A percentile compares a stretch with the other conserved stretches of the same genome.
These are phyloP conservation scores for Aspergillus transmontanensis DNA, from an alignment of 2,329 filamentous ascomycete species.

Conservation along the genomic window DNA sequence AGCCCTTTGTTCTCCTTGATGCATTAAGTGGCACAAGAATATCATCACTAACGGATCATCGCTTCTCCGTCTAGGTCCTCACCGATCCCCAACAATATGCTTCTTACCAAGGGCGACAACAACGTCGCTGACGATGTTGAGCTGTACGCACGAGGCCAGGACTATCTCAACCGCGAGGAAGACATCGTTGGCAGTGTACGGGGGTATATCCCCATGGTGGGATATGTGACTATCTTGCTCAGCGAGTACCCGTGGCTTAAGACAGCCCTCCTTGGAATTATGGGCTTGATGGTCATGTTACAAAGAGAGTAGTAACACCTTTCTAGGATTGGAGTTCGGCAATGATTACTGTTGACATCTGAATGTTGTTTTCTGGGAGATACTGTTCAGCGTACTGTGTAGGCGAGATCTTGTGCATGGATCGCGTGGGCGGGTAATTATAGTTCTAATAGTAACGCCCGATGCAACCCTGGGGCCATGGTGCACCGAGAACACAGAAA, in stretches of 20 bases:
- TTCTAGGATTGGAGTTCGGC: neutral
- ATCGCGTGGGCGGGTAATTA: neutral
- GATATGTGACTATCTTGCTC: slow-evolving; percentile 94
- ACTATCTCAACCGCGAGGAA: slow-evolving; percentile 75
- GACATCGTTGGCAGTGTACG: slow-evolving; percentile 94
- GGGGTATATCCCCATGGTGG: slow-evolving; percentile 90
- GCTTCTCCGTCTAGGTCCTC: slow-evolving; percentile 24
- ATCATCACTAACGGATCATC: slow-evolving; percentile 2
- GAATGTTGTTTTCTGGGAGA: neutral
- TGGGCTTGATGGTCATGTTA: slow-evolving; percentile 90
- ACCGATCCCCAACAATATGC: slow-evolving; percentile 47
- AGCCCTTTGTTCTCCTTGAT: neutral
- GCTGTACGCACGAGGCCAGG: slow-evolving; percentile 81
- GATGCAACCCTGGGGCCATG: neutral
- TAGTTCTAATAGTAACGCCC: neutral
- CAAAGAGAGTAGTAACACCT: slow-evolving; percentile 71
- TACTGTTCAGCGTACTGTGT: neutral
- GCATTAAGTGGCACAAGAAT: neutral
- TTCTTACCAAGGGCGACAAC: slow-evolving; percentile 97
- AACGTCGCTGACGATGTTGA: slow-evolving; percentile 93
- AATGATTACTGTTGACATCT: neutral
- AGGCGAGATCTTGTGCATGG: neutral
- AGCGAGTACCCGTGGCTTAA: slow-evolving; percentile 97
- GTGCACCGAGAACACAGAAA: neutral
- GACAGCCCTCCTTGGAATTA: slow-evolving; percentile 88